Evolutionary conservation across 805 yeast genomes (phyloP), one percentile per base, ranked within the genome.

Genomic region (Yarrowia bubula): DNA sequence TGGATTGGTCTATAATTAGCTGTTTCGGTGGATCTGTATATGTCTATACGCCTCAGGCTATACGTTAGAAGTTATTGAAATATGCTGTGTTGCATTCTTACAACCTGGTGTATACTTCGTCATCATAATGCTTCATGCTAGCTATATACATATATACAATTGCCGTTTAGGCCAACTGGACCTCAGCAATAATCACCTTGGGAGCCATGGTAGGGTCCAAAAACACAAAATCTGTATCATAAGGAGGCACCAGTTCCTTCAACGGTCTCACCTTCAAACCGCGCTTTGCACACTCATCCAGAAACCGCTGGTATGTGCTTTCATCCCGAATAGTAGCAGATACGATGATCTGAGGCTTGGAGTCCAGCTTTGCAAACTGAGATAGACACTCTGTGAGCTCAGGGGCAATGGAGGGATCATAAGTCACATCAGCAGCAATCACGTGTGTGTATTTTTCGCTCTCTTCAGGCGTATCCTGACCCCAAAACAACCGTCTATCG

Each of bases 341-440:
- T 14, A 92, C 80, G 7, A 83, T 65, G 22, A 78, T 67, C 66
- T 68, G 1, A 50, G 73, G 53, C 38, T 62, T 13, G 37, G 37
- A 32, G 8, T 51, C 15, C 72, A 68, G 46, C 33, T 28, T 41
- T 18, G 68, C 22, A 70, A 73, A 60, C 69, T 71, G 65, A 13
- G 28, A 67, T 2, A 89, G 71, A 10, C 86, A 82, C 4, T 71
- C 67, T n/a, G 84, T 80, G 44, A 92, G 78, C 28, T 75, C 75
- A 0, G 86, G 85, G 18, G 90, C 79, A 2, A 85, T 79, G 3
- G 81, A 76, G 2, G 84, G 73, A 71, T 92, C 98, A 74, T 89
- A 92, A 0, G 97, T 90, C 13, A 92, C 90, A 74, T 92, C 98
- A 0, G 97, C 95, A 0, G 92, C 97, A 3, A 90, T 71, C 0